Percentiles rank a stretch among this genome's conserved stretches.
These are phyloP conservation scores for Irpex sp. DNA, from an alignment of 1,284 basidiomycete species.

Conservation along the genomic window DNA sequence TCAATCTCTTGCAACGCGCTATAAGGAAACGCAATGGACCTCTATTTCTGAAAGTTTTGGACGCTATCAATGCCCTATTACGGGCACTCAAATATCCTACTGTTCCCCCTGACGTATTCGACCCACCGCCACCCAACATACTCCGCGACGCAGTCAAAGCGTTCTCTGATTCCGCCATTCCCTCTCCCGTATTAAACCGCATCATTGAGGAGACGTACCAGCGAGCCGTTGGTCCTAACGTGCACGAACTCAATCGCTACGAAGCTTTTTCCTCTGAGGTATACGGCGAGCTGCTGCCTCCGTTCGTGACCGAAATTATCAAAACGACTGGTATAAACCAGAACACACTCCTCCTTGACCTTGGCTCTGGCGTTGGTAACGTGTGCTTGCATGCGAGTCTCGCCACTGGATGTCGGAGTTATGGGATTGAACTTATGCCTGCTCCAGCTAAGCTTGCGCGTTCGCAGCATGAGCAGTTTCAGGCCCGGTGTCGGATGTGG, in stretches of 20 bases:
- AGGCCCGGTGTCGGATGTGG: slow-evolving; percentile 72
- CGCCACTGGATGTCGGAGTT: slow-evolving; percentile 70
- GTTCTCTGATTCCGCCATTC: slow-evolving; percentile 51
- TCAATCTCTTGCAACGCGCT: slow-evolving; percentile 61
- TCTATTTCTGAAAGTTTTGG: slow-evolving; percentile 58
- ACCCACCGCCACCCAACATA: slow-evolving; percentile 39
- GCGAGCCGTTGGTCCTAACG: slow-evolving; percentile 69
- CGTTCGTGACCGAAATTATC: slow-evolving; percentile 64
- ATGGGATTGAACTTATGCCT: slow-evolving; percentile 64
- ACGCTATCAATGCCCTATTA: slow-evolving; percentile 54
- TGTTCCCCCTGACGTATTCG: slow-evolving; percentile 45
- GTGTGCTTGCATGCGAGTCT: slow-evolving; percentile 73
- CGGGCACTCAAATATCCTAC: slow-evolving; percentile 60
- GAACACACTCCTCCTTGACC: slow-evolving; percentile 65
- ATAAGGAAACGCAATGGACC: slow-evolving; percentile 64
- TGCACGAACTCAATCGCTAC: slow-evolving; percentile 60
- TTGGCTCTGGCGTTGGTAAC: slow-evolving; percentile 79
- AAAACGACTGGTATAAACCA: slow-evolving; percentile 52
- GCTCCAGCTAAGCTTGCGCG: slow-evolving; percentile 62
- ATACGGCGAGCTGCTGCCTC: slow-evolving; percentile 75
- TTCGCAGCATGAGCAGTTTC: slow-evolving; percentile 59
- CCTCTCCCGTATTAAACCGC: slow-evolving; percentile 57
- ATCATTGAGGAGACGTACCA: slow-evolving; percentile 80
- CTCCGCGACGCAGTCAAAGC: slow-evolving; percentile 42
- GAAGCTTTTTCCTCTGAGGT: slow-evolving; percentile 72